These are phyloP conservation scores for Ensete glaucum DNA, from an alignment of 176 grass and related monocot genomes.

Conservation along the genomic window DNA sequence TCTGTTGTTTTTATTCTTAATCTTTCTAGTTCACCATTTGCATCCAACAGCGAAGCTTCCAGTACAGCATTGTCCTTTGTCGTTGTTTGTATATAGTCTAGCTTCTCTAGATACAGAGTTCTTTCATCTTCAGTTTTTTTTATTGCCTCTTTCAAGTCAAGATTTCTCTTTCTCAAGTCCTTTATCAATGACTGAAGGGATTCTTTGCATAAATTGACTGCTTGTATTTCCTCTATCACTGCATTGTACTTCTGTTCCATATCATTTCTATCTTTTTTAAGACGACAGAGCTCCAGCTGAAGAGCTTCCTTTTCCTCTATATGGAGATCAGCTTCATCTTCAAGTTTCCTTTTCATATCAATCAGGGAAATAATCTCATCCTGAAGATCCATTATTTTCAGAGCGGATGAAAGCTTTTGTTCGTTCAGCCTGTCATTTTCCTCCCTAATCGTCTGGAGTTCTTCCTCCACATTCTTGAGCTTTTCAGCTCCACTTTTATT, in stretches of 20 bases:
- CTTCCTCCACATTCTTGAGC: not conserved
- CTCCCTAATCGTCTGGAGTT: constrained; percentile 30
- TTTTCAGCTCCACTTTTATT: constrained; percentile 35
- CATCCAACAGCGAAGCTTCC: constrained; percentile 46
- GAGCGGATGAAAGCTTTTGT: constrained; percentile 53
- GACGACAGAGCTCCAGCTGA: constrained; percentile 54
- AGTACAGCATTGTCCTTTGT: constrained; percentile 62
- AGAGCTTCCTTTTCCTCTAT: constrained; percentile 63
- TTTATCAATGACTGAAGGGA: constrained; percentile 64
- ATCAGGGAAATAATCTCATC: constrained; percentile 85
- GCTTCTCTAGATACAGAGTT: constrained; percentile 51
- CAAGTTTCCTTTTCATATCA: constrained; percentile 43
- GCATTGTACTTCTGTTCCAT: constrained; percentile 48
- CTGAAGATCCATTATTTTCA: constrained; percentile 65
- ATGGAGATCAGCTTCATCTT: constrained; percentile 59
- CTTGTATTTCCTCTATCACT: constrained; percentile 68
- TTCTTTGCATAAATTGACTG: constrained; percentile 64
- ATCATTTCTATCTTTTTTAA: constrained; percentile 62
- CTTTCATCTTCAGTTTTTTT: constrained; percentile 52
- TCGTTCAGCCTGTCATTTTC: constrained; percentile 60
- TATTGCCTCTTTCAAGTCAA: constrained; percentile 70
- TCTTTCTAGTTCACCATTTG: constrained; percentile 50
- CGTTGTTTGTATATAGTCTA: constrained; percentile 55
- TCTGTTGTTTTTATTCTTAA: constrained; percentile 35
- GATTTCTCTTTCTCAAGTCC: constrained; percentile 60